These are phyloP conservation scores for Phoma sp. DNA, from an alignment of 2,329 filamentous ascomycete genomes.

Conservation along the genomic window DNA sequence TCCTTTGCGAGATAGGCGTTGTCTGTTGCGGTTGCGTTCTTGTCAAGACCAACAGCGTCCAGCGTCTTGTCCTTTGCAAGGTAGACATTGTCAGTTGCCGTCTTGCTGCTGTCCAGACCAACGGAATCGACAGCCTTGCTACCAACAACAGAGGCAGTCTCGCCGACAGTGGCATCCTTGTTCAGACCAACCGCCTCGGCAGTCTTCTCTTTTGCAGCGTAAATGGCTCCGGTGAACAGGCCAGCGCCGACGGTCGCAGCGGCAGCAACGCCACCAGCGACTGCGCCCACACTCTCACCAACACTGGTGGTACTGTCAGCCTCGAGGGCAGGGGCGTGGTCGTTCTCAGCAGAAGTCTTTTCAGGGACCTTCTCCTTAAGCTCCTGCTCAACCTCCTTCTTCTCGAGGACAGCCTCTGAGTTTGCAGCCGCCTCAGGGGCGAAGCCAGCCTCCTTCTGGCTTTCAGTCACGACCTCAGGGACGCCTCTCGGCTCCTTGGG, in stretches of 20 bases:
- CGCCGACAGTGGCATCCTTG: slow-evolving; percentile 47
- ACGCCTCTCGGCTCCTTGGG: slow-evolving; percentile 53
- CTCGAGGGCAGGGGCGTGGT: slow-evolving; percentile 13
- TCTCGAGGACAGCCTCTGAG: slow-evolving; percentile 70
- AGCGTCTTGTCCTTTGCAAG: slow-evolving; percentile 73
- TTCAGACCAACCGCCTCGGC: slow-evolving; percentile 48
- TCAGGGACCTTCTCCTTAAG: slow-evolving; percentile 71
- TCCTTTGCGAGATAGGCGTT: slow-evolving; percentile 38
- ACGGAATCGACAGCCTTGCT: slow-evolving; percentile 43
- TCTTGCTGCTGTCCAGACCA: slow-evolving; percentile 49
- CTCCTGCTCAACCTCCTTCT: slow-evolving; percentile 74
- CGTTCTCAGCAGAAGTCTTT: slow-evolving; percentile 56
- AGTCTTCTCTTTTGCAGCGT: slow-evolving; percentile 41
- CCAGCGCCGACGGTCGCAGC: slow-evolving; percentile 51
- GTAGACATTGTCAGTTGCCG: slow-evolving; percentile 50
- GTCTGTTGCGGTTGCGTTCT: slow-evolving; percentile 65
- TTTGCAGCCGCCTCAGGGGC: slow-evolving; percentile 73
- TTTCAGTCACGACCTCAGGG: slow-evolving; percentile 72
- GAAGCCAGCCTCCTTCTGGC: slow-evolving; percentile 69
- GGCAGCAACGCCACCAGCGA: slow-evolving; percentile 41
- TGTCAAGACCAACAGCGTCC: slow-evolving; percentile 63
- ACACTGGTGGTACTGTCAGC: slow-evolving; percentile 25
- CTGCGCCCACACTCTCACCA: slow-evolving; percentile 20
- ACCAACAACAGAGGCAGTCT: slow-evolving; percentile 26
- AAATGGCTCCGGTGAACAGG: slow-evolving; percentile 42